Evolutionary conservation across 768 basidiomycete species (phyloP), one percentile per base, ranked within the genome.

Genomic region (Cantharellus cinnabarinus): DNA sequence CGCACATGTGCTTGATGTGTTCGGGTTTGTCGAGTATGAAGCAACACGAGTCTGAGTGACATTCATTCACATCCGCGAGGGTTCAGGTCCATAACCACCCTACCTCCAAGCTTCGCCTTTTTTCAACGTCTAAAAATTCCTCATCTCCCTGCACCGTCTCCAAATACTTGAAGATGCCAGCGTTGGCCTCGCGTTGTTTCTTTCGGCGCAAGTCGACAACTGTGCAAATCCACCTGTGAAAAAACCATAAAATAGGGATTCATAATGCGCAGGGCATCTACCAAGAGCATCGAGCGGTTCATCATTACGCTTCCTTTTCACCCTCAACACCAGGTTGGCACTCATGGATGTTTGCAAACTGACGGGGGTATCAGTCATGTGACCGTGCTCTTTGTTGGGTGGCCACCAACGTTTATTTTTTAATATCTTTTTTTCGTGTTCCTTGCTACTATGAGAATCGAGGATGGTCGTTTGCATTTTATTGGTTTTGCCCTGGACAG

Each of bases 291-390:
- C 59, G 38, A 55, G 58, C 2, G 61, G 61, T 58, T 62, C 61
- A 37, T 62, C 61, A 20, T 50, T 50, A 10, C 61, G 60, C 44
- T 62, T 62, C 41, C 61, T 39, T 50, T 62, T 62, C 15, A 62
- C 41, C 39, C 61, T 40, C 3, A 62, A 29, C 10, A 10, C 34
- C 34, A 10, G 56, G 39, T 37, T 41, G 15, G 38, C 37, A 5
- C 48, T 41, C 56, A 41, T 42, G 35, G 39, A n/a, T n/a, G 10
- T n/a, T 29, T 14, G 58, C n/a, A n/a, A 15, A 4, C 29, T 37
- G 20, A 29, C 20, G 20, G 20, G 20, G 20, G 20, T 29, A 29
- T 29, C 20, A 29, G 20, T 29, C 20, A 29, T 29, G 20, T 29
- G 20, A 29, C 20, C 20, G 1, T 29, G 20, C 20, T 29, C 20